phyloP scores from a whole-genome alignment of 805 yeast species.

The Saccharomyces mikatae region DNA sequence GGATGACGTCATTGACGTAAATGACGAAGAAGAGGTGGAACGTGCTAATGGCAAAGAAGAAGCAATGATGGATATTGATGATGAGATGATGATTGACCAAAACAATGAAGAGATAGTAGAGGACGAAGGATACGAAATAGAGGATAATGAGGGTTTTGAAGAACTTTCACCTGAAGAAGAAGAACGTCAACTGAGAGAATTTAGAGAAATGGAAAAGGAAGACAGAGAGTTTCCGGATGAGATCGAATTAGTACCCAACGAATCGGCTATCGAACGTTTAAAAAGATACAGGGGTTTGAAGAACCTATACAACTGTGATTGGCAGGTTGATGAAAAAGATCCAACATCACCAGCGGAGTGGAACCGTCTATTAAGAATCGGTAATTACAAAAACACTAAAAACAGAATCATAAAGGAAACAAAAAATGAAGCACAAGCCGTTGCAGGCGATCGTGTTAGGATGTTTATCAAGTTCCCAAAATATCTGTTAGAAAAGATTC shows the following conservation, averaged over 20 bases:
- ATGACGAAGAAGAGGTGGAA: slow-evolving; percentile 24
- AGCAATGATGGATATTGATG: slow-evolving; percentile 25
- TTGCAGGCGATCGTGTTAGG: slow-evolving; percentile 58
- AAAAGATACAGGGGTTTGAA: slow-evolving; percentile 80
- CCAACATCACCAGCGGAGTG: slow-evolving; percentile 69
- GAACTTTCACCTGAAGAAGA: slow-evolving; percentile 80
- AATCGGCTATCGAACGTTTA: slow-evolving; percentile 67
- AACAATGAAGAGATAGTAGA: slow-evolving; percentile 24
- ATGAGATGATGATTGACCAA: slow-evolving; percentile 26
- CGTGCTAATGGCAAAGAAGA: slow-evolving; percentile 31
- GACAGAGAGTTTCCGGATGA: slow-evolving; percentile 95
- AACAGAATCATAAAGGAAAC: slow-evolving; percentile 60
- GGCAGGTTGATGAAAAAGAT: slow-evolving; percentile 86
- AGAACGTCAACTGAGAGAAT: slow-evolving; percentile 62
- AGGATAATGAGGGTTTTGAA: slow-evolving; percentile 42
- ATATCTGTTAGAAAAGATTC: slow-evolving; percentile 36
- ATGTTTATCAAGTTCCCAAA: slow-evolving; percentile 54
- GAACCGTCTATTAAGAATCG: slow-evolving; percentile 64
- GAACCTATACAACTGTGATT: slow-evolving; percentile 65
- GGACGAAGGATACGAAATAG: slow-evolving; percentile 25
- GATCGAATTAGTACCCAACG: slow-evolving; percentile 71
- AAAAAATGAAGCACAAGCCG: slow-evolving; percentile 35
- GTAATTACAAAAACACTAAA: slow-evolving; percentile 68
- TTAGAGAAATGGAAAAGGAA: slow-evolving; percentile 63
- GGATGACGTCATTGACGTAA: slow-evolving; percentile 42